Evolutionary conservation across 2,329 filamentous ascomycete species (phyloP), one percentile per base, ranked within the genome.

Genomic region (Metarhizium sp.): DNA sequence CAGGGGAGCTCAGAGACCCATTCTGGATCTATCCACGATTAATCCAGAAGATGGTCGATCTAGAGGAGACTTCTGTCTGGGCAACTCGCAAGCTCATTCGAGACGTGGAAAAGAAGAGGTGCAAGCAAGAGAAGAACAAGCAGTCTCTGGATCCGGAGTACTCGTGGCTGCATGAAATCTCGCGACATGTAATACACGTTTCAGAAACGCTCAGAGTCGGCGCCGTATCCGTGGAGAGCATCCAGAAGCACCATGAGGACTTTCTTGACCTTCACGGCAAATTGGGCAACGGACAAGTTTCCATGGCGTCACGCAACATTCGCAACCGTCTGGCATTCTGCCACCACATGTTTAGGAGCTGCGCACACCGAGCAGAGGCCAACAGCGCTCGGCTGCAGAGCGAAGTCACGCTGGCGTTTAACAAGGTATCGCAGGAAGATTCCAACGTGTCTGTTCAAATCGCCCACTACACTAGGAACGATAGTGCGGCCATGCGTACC

Each of bases 391-490:
- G 82, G 56, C 68, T 86, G 62, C 51, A 78, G 65, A 66, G 84
- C 69, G 65, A 85, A 75, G 73, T 85, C 67, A 67, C 83, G 55
- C 69, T 86, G 58, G 62, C 71, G 0, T 79, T 75, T 62, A 74
- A 78, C 58, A 67, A 60, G 0, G 72, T 76, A 0, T 69, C 74
- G 0, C 73, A 77, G 57, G 63, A 72, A 40, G 73, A 77, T 50
- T 64, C 74, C 0, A 57, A 60, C 0, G 61, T 68, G 0, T 70
- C 73, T 0, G 66, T 78, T 2, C 52, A 69, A 8, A 74, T 78
- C 8, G 70, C 71, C 0, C 64, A 63, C 10, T 70, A 71, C 0
- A 68, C 74, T 0, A 69, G 71, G n/a, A 57, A 57, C 0, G 79
- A 82, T 52, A 78, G 76, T 57, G 67, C 73, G 0, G 72, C 76